Conservation (phyloP, 2,329 filamentous ascomycete species). For the Madurella mycetomatis region DNA sequence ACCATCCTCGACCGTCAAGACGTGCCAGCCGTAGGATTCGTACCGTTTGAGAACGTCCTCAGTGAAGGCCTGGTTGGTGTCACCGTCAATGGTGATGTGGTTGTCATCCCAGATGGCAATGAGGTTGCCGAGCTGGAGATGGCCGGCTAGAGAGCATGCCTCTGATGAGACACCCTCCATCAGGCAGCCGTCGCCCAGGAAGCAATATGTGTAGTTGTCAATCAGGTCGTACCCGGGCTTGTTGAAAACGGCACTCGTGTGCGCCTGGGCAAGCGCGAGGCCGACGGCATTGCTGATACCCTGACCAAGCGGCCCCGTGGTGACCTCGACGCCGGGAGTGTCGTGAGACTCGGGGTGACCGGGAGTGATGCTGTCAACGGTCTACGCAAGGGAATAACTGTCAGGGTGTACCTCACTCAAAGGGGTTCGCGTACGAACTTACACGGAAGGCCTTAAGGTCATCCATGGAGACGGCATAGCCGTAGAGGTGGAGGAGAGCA, state of each 20-base stretch:
- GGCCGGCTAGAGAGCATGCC: conserved; percentile 86
- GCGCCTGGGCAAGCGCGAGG: conserved; percentile 92
- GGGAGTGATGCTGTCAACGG: conserved; percentile 71
- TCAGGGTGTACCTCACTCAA: not conserved
- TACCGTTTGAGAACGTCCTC: conserved; percentile 95
- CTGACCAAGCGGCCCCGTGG: conserved; percentile 94
- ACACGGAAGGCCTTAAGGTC: conserved; percentile 97
- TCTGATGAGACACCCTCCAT: conserved; percentile 97
- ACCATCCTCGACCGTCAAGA: conserved; percentile 76
- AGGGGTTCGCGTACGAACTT: conserved; percentile 40
- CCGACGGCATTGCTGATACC: conserved; percentile 97
- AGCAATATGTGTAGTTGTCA: conserved; percentile 95
- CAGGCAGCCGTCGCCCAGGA: conserved; percentile 97
- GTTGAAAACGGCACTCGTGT: conserved; percentile 90
- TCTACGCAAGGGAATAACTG: conserved; percentile 30
- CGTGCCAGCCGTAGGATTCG: conserved; percentile 96
- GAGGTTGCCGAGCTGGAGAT: conserved; percentile 96
- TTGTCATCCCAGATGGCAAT: conserved; percentile 98
- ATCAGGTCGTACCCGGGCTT: conserved; percentile 87
- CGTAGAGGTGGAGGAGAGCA: conserved; percentile 93
- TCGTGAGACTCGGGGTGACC: conserved; percentile 96
- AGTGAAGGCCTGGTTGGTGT: conserved; percentile 94
- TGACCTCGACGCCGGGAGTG: conserved; percentile 95
- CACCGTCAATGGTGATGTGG: conserved; percentile 91
- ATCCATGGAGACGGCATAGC: conserved; percentile 80